Evolutionary conservation across 768 basidiomycete species (phyloP).

Genomic region (Rhodotorula babjevae): DNA sequence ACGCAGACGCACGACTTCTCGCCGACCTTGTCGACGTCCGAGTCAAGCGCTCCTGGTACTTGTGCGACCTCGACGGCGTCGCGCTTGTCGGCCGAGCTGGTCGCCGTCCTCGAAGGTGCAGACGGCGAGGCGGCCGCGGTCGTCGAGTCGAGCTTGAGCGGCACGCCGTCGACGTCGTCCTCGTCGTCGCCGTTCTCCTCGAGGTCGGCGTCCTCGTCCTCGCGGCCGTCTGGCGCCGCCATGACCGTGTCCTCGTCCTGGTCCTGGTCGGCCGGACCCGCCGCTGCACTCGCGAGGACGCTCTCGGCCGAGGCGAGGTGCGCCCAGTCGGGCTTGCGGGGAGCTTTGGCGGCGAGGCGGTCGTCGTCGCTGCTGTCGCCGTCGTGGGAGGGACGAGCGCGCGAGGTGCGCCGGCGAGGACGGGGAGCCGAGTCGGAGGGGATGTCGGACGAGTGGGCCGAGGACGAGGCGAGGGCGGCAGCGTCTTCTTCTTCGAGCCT

Average conservation of each 20-base stretch:
- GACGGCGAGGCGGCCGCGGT: not conserved
- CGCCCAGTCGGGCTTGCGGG: too few relatives aligned
- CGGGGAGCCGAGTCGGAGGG: not conserved
- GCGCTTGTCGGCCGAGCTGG: not conserved
- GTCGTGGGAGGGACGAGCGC: too few relatives aligned
- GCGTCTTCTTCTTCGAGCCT: not conserved
- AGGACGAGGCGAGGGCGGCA: not conserved
- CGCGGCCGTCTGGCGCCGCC: not conserved
- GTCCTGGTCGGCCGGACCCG: not conserved
- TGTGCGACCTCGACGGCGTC: not conserved
- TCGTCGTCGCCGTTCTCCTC: not conserved
- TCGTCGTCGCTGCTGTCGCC: too few relatives aligned
- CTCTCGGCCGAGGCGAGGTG: too few relatives aligned
- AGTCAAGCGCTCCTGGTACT: not conserved
- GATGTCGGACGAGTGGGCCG: not conserved
- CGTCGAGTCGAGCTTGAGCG: not conserved
- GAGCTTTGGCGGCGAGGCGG: too few relatives aligned
- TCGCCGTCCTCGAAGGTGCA: not conserved
- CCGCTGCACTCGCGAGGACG: too few relatives aligned
- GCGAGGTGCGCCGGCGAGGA: too few relatives aligned
- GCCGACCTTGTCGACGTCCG: not conserved
- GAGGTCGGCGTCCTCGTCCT: not conserved
- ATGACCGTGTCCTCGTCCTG: too few relatives aligned
- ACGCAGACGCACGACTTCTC: not conserved
- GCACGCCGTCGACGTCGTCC: not conserved